These are phyloP conservation scores for Globisporangium apiculatum DNA, from an alignment of 352 stramenopile species.

Conservation along the genomic window DNA sequence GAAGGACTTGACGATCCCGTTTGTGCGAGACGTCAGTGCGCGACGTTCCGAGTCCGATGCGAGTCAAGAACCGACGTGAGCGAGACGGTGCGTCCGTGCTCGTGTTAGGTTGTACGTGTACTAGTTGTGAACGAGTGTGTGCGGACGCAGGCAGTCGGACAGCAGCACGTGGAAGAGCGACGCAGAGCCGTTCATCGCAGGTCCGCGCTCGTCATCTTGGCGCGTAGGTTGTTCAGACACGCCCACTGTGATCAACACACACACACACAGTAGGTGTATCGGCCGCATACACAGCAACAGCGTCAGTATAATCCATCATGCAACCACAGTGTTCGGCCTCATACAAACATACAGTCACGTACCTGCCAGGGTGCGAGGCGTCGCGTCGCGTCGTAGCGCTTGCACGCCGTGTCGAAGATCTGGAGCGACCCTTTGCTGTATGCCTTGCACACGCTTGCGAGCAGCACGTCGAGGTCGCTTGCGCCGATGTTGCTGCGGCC, in stretches of 20 bases:
- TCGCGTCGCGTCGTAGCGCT: slow-evolving; percentile 37
- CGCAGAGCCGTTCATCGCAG: slow-evolving; percentile 24
- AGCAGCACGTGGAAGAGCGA: background rate
- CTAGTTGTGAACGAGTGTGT: too few species aligned
- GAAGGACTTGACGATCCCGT: too few species aligned
- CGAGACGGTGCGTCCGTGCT: too few species aligned
- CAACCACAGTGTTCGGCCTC: too few species aligned
- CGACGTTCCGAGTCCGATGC: too few species aligned
- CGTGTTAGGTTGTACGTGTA: too few species aligned
- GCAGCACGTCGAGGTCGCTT: slow-evolving; percentile 48
- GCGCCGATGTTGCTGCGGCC: slow-evolving; percentile 18
- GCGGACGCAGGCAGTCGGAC: too few species aligned
- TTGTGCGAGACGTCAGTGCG: too few species aligned
- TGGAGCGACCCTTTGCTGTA: slow-evolving; percentile 50
- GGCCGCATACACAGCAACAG: background rate
- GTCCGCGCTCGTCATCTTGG: slow-evolving; percentile 41
- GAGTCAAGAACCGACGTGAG: too few species aligned
- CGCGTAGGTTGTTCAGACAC: slow-evolving; percentile 45
- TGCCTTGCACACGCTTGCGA: slow-evolving; percentile 47
- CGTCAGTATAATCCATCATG: background rate
- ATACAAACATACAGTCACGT: slow-evolving; percentile 1
- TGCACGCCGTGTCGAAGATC: slow-evolving; percentile 37
- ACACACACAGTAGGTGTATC: background rate
- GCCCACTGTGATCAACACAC: slow-evolving; percentile 22
- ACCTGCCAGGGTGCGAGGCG: slow-evolving; percentile 65